These are phyloP conservation scores for Leccinellum luteum DNA, from an alignment of 768 basidiomycete genomes.

Conservation along the genomic window DNA sequence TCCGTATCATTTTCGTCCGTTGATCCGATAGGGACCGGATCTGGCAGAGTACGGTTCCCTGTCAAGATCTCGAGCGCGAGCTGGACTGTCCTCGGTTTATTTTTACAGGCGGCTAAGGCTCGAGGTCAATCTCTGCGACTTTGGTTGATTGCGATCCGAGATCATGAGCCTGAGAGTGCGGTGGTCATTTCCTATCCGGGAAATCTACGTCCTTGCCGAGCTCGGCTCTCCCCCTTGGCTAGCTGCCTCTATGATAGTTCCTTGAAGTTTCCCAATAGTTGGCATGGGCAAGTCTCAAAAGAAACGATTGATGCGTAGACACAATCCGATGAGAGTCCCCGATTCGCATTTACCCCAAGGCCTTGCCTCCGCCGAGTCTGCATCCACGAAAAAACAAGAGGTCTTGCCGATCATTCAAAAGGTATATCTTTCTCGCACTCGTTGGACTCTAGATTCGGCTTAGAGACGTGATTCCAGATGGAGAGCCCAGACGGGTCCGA, in stretches of 20 bases:
- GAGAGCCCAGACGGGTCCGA: constrained; percentile 73
- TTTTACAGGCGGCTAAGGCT: too few relatives aligned
- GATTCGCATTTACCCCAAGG: constrained; percentile 89
- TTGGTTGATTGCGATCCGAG: too few relatives aligned
- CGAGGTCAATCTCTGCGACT: too few relatives aligned
- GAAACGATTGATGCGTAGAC: constrained; percentile 77
- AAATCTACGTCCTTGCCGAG: too few relatives aligned
- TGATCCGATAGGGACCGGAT: not conserved
- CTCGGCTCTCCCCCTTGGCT: too few relatives aligned
- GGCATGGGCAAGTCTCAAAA: constrained; percentile 93
- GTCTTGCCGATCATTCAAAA: constrained; percentile 90
- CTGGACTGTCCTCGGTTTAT: too few relatives aligned
- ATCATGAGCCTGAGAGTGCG: too few relatives aligned
- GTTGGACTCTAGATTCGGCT: not conserved
- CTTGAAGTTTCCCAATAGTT: not conserved
- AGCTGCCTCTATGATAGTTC: too few relatives aligned
- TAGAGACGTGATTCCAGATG: constrained; percentile 47
- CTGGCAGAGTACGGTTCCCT: too few relatives aligned
- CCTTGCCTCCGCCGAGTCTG: constrained; percentile 66
- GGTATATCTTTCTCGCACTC: constrained; percentile 40
- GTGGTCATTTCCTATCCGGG: too few relatives aligned
- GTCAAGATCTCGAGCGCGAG: too few relatives aligned
- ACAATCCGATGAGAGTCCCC: constrained; percentile 92
- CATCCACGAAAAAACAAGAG: constrained; percentile 72
- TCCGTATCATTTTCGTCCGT: not conserved